A percentile compares a stretch with the other conserved stretches of the same genome.
phyloP scores from a whole-genome alignment of 2,329 filamentous ascomycete species.

The Penicillium crustosum region DNA sequence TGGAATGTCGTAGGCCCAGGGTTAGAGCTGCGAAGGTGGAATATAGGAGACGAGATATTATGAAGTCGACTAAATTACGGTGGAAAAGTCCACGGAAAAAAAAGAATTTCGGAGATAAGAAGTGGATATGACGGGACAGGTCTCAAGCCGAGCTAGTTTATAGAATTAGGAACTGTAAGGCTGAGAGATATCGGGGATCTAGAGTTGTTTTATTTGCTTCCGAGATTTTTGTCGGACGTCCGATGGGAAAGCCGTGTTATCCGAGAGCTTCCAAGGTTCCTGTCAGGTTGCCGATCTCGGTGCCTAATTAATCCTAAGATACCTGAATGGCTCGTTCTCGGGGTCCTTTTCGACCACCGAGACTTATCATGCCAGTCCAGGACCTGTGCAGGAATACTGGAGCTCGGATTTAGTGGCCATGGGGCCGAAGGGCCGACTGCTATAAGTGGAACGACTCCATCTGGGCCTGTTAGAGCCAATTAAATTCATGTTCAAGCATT shows the following conservation, averaged over 20 bases:
- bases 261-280: constrained; percentile 14
- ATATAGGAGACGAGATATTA: not conserved
- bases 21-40: too few species aligned
- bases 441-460: not conserved
- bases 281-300: not conserved
- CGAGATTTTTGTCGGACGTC: constrained; percentile 17
- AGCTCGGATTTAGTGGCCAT: not conserved
- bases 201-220: not conserved
- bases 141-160: not conserved
- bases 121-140: not conserved
- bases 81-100: constrained; percentile 4
- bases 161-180: not conserved
- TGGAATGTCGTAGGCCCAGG: not conserved
- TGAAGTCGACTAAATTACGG: not conserved
- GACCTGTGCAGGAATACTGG: not conserved
- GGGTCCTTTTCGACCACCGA: not conserved
- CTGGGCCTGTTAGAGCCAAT: not conserved
- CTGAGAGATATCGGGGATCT: not conserved
- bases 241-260: constrained; percentile 30
- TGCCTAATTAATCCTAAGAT: not conserved
- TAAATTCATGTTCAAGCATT: not conserved
- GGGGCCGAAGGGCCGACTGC: not conserved
- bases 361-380: not conserved
- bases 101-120: constrained; percentile 7
- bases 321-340: not conserved